Evolutionary conservation across 2,329 filamentous ascomycete genomes (phyloP).

Genomic region (Helotiales sp.): DNA sequence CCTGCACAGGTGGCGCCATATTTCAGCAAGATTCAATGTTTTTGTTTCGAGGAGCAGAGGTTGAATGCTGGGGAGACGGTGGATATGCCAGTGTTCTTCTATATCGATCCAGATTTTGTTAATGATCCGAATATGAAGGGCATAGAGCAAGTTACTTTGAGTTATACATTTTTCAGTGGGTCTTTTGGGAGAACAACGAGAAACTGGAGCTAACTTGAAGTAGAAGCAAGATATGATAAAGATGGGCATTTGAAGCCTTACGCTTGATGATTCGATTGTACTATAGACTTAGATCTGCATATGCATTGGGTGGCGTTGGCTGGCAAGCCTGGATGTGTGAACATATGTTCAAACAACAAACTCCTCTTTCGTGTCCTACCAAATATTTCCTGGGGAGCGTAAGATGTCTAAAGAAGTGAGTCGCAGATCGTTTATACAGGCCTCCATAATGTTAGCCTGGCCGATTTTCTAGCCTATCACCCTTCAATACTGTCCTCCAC

Average conservation of each 20-base stretch:
- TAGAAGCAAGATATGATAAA: slow-evolving; percentile 83
- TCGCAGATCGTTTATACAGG: too few species aligned
- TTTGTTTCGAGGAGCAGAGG: slow-evolving; percentile 97
- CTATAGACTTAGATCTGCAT: slow-evolving; percentile 17
- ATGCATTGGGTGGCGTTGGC: slow-evolving; percentile 24
- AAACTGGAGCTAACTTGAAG: slow-evolving; percentile 37
- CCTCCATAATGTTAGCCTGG: too few species aligned
- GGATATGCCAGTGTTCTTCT: slow-evolving; percentile 99
- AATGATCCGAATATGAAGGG: slow-evolving; percentile 91
- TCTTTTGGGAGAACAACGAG: slow-evolving; percentile 23
- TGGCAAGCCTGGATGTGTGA: not conserved
- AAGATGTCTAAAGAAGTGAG: too few species aligned
- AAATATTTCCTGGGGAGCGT: too few species aligned
- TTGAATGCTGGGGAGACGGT: slow-evolving; percentile 94
- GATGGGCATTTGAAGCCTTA: slow-evolving; percentile 61
- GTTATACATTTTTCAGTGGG: slow-evolving; percentile 98
- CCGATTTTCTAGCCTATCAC: too few species aligned
- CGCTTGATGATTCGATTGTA: slow-evolving; percentile 14
- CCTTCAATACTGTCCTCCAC: too few species aligned
- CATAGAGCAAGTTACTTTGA: slow-evolving; percentile 92
- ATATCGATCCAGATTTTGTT: slow-evolving; percentile 92
- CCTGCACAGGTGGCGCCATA: slow-evolving; percentile 95
- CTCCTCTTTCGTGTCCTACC: too few species aligned
- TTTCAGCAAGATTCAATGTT: slow-evolving; percentile 99
- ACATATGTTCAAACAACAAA: not conserved